phyloP scores from a whole-genome alignment of 768 basidiomycete genomes.

The Tricholoma saponaceum region DNA sequence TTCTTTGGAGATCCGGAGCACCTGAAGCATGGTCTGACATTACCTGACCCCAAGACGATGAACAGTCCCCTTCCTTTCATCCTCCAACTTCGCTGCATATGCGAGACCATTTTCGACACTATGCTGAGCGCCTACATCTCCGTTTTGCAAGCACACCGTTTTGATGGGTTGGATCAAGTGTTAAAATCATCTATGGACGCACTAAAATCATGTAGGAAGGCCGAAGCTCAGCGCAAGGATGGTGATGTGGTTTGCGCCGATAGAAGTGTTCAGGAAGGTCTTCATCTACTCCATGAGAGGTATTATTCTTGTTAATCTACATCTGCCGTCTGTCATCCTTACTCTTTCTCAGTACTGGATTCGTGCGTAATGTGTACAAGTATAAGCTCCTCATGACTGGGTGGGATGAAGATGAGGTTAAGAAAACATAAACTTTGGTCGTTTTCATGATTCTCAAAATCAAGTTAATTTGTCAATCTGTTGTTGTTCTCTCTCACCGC shows the following conservation, averaged over 20 bases:
- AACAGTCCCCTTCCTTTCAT: too few relatives aligned
- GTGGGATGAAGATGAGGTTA: too few relatives aligned
- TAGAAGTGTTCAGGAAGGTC: conserved; percentile 4
- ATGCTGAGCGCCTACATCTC: background rate
- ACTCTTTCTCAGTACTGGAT: too few relatives aligned
- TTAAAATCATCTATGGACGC: background rate
- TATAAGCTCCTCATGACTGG: background rate
- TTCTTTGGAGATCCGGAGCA: background rate
- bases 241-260: conserved; percentile 9
- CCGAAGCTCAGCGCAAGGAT: conserved; percentile 5
- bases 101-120: background rate
- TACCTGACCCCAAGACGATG: background rate
- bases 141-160: background rate
- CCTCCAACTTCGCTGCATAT: background rate
- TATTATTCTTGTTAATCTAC: background rate
- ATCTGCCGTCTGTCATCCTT: background rate
- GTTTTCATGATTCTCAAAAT: too few relatives aligned
- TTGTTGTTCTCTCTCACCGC: too few relatives aligned
- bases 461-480: too few relatives aligned
- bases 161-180: too few relatives aligned
- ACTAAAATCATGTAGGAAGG: background rate
- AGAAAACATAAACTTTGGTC: too few relatives aligned
- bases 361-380: conserved; percentile 5
- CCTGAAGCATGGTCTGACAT: background rate
- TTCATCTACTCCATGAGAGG: conserved; percentile 11